Conservation (phyloP, 1,284 basidiomycete genomes). For the Inonotus hispidus region DNA sequence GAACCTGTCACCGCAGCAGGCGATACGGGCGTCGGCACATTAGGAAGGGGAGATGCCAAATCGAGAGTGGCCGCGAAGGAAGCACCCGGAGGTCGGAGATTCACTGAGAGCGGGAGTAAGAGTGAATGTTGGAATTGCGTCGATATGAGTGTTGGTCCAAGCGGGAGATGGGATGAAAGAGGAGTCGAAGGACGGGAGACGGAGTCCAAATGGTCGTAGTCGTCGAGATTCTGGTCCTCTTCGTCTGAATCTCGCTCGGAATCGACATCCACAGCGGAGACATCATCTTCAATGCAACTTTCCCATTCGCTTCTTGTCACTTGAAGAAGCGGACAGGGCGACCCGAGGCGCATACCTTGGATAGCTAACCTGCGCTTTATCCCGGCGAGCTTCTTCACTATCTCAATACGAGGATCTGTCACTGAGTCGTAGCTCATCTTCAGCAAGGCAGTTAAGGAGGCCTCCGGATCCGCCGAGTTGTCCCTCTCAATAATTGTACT, state of each 20-base stretch:
- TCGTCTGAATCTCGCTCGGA: constrained; percentile 33
- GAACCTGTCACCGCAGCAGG: constrained; percentile 61
- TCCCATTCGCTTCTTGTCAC: constrained; percentile 26
- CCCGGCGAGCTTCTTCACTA: constrained; percentile 58
- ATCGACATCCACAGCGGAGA: constrained; percentile 25
- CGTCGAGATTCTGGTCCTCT: constrained; percentile 26
- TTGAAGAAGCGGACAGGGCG: constrained; percentile 28
- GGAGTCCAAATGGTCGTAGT: constrained; percentile 27
- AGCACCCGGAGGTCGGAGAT: constrained; percentile 51
- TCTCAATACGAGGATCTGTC: constrained; percentile 63
- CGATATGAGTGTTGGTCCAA: constrained; percentile 57
- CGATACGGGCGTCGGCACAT: constrained; percentile 71
- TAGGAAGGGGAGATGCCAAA: constrained; percentile 35
- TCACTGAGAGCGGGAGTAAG: constrained; percentile 51
- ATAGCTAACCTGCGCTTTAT: constrained; percentile 50
- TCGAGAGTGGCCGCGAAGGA: constrained; percentile 39
- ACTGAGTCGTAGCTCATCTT: constrained; percentile 29
- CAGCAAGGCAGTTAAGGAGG: constrained; percentile 17
- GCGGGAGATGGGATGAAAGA: constrained; percentile 59
- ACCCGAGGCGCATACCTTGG: constrained; percentile 25
- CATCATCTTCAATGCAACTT: constrained; percentile 28
- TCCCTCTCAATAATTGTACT: constrained; percentile 52
- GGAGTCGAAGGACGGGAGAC: constrained; percentile 54
- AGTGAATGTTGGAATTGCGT: constrained; percentile 58
- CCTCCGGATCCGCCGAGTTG: constrained; percentile 23